Conservation (phyloP, 768 basidiomycete species). For the Suillus lakei region DNA sequence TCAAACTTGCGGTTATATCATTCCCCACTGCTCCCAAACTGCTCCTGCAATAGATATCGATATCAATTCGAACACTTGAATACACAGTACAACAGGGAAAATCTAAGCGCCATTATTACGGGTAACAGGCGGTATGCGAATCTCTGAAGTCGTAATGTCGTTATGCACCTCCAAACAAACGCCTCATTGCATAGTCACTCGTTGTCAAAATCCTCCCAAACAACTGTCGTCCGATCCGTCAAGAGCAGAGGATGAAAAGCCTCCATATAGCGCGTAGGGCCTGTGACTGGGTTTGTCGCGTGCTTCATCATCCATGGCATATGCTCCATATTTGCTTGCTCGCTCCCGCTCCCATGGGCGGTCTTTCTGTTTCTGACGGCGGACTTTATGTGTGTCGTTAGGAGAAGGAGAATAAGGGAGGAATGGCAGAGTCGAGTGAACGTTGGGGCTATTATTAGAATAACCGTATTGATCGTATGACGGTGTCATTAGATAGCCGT, state of each 20-base stretch:
- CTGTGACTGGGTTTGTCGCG: slow-evolving; percentile 13
- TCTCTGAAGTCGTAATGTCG: neutral
- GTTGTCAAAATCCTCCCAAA: slow-evolving; percentile 21
- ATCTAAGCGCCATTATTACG: slow-evolving; percentile 13
- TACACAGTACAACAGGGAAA: slow-evolving; percentile 12
- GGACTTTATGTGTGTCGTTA: slow-evolving; percentile 15
- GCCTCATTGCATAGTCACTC: neutral
- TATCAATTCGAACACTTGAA: slow-evolving; percentile 4
- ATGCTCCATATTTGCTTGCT: slow-evolving; percentile 10
- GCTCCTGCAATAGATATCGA: slow-evolving; percentile 3
- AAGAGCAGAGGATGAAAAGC: slow-evolving; percentile 8
- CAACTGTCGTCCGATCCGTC: slow-evolving; percentile 17
- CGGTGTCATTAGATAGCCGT: slow-evolving; percentile 7
- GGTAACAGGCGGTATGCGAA: slow-evolving; percentile 4
- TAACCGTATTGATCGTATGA: slow-evolving; percentile 10
- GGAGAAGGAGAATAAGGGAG: slow-evolving; percentile 12
- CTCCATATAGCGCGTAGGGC: slow-evolving; percentile 6
- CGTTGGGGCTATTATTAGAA: slow-evolving; percentile 6
- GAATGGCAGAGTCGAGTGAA: slow-evolving; percentile 12
- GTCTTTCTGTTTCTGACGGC: slow-evolving; percentile 18
- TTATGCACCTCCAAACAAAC: neutral
- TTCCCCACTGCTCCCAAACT: no score
- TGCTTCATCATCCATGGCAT: slow-evolving; percentile 14
- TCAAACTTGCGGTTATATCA: neutral
- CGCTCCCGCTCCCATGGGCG: slow-evolving; percentile 18